Evolutionary conservation across 495 filamentous ascomycete genomes (phyloP).

Genomic region (Penicillium alfredii): DNA sequence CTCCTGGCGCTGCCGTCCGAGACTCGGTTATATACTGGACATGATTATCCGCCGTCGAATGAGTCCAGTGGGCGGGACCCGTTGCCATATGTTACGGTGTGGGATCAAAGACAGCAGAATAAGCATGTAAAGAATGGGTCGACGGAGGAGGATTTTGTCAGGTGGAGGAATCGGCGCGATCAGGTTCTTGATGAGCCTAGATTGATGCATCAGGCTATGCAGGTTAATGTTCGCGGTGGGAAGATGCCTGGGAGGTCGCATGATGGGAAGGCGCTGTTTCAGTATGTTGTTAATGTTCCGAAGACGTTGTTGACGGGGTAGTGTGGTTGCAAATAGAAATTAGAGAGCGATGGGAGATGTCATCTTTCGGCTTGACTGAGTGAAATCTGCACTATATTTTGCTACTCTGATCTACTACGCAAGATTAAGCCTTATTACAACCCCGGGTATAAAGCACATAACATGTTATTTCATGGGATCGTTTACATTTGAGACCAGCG

Average conservation of each 20-base stretch:
- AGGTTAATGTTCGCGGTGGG: constrained; percentile 48
- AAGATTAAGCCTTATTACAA: too few relatives aligned
- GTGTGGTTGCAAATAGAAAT: too few relatives aligned
- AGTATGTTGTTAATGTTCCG: constrained; percentile 7
- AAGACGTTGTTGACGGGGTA: constrained; percentile 3
- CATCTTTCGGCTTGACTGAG: too few relatives aligned
- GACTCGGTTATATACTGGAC: constrained; percentile 33
- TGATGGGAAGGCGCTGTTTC: constrained; percentile 8
- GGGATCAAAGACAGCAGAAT: constrained; percentile 40
- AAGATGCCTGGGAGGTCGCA: constrained; percentile 27
- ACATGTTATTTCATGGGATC: too few relatives aligned
- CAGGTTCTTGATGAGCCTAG: constrained; percentile 34
- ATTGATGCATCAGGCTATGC: constrained; percentile 46
- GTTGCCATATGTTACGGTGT: constrained; percentile 38
- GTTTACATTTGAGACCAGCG: too few relatives aligned
- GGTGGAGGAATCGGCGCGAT: constrained; percentile 38
- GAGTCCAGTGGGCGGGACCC: constrained; percentile 11
- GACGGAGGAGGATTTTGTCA: constrained; percentile 40
- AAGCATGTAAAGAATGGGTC: constrained; percentile 43
- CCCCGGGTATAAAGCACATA: too few relatives aligned
- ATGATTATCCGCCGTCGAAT: constrained; percentile 39
- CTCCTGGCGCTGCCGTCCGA: constrained; percentile 41
- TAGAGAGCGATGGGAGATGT: too few relatives aligned
- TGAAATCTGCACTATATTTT: too few relatives aligned
- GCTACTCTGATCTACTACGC: too few relatives aligned